Evolutionary conservation across 2,329 filamentous ascomycete species (phyloP).

Genomic region (Xylariaceae sp.): DNA sequence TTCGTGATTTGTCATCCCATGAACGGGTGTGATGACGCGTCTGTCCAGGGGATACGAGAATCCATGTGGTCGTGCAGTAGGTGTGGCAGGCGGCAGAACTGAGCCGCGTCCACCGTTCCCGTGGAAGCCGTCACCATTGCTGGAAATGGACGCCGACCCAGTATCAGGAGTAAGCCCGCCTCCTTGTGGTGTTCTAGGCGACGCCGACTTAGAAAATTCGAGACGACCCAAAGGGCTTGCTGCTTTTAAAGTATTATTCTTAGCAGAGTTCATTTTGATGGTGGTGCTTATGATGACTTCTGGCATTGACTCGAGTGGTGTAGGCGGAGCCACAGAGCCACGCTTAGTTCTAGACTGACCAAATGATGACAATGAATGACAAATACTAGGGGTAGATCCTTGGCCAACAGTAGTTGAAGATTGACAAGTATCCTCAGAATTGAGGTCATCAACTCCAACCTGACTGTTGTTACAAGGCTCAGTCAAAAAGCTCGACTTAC

Average conservation of each 20-base stretch:
- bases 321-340: slow-evolving; percentile 34
- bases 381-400: slow-evolving; percentile 33
- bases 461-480: slow-evolving; percentile 20
- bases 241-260: slow-evolving; percentile 47
- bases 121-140: slow-evolving; percentile 41
- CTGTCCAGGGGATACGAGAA: slow-evolving; percentile 55
- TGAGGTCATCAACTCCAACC: slow-evolving; percentile 20
- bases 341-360: slow-evolving; percentile 35
- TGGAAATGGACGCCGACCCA: slow-evolving; percentile 78
- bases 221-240: slow-evolving; percentile 59
- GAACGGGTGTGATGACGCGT: slow-evolving; percentile 64
- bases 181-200: slow-evolving; percentile 77
- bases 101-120: slow-evolving; percentile 32
- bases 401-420: slow-evolving; percentile 34
- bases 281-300: slow-evolving; percentile 30
- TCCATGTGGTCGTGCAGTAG: slow-evolving; percentile 61
- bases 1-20: slow-evolving; percentile 65
- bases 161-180: slow-evolving; percentile 71
- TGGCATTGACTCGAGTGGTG: slow-evolving; percentile 31
- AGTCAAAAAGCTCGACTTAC: slow-evolving; percentile 42
- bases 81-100: slow-evolving; percentile 71
- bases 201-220: slow-evolving; percentile 45
- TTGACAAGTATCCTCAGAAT: slow-evolving; percentile 22
- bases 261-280: slow-evolving; percentile 47
- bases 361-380: slow-evolving; percentile 39